Evolutionary conservation across 768 basidiomycete genomes (phyloP), one percentile per base, ranked within the genome.

Genomic region (Coprinopsis strossmayeri): DNA sequence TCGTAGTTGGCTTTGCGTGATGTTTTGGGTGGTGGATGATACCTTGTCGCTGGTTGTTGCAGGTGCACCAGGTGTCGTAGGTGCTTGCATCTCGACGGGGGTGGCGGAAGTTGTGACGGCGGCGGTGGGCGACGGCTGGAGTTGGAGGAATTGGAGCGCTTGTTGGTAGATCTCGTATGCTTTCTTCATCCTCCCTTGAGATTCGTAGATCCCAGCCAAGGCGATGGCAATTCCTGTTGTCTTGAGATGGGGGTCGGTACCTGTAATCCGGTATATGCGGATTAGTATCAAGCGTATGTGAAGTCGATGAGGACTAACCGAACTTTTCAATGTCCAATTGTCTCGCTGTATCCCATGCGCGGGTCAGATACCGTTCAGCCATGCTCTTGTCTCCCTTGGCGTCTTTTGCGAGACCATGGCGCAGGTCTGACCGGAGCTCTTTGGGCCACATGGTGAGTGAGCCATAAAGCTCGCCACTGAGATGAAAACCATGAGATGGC

Each of bases 401-500:
- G 57, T 76, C 82, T 2, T 83, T 82, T 50, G 73, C 73, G 35
- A 89, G 69, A 2, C 81, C 87, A 2, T 71, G 73, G 4, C 84
- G 80, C 27, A 89, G 69, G 62, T 87, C 84, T 25, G 65, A 61
- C 3, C 83, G 76, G 2, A 89, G 62, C 54, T 81, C 77, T 10
- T 61, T 58, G 1, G 87, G 87, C 85, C 84, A 89, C 52, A 81
- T 70, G 0, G 78, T 79, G 63, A 84, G 67, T 10, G 72, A 68
- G 5, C 63, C 62, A 57, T 79, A 84, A 37, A 81, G 67, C n/a
- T 77, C 69, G 55, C 77, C 79, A 21, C 81, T 82, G 24, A 17
- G 30, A 7, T 15, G 15, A 40, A 53, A 10, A 4, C 13, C 5
- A 3, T 13, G n/a, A 48, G 38, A 38, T 30, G 34, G 34, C 28